Evolutionary conservation across 495 filamentous ascomycete species (phyloP), one percentile per base, ranked within the genome.

Genomic region (Pseudomonodictys pantanalensis): DNA sequence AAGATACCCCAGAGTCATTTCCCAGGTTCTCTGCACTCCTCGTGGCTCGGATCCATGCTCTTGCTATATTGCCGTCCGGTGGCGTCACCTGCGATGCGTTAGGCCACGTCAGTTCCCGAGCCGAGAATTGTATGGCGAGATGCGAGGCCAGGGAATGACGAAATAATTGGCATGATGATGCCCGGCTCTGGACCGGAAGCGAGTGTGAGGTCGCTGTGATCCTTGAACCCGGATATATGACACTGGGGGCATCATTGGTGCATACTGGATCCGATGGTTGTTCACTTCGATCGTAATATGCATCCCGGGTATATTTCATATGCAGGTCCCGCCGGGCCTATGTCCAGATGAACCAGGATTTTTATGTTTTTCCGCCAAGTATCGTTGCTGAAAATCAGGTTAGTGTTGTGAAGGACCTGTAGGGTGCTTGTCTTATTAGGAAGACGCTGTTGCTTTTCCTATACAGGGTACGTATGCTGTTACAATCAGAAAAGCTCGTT

Each of bases 251-350:
- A n/a, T n/a, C n/a, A n/a, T n/a, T n/a, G n/a, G n/a, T n/a, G n/a
- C n/a, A n/a, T n/a, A n/a, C n/a, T n/a, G n/a, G n/a, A n/a, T n/a
- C n/a, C n/a, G n/a, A n/a, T n/a, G n/a, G n/a, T n/a, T n/a, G n/a
- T n/a, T n/a, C 15, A 15, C 12, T 41, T 41, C 38, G 38, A 41
- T 5, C 4, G 38, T 15, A 15, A 15, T 41, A 35, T n/a, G n/a
- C n/a, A n/a, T 15, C 32, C 32, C 32, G 38, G 38, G 20, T 3
- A 15, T 3, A 15, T 15, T 64, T 50, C 35, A 60, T 57, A 60
- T 65, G 62, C 62, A 65, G 62, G 44, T 60, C 56, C 62, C 62
- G 57, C 26, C 62, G 56, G 56, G 44, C 62, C 62, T 52, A 45
- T 20, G 45, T 52, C 51, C 57, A 60, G 25, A 65, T 65, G 30